Evolutionary conservation across 768 basidiomycete species (phyloP).

Genomic region (Baorangia bicolor): DNA sequence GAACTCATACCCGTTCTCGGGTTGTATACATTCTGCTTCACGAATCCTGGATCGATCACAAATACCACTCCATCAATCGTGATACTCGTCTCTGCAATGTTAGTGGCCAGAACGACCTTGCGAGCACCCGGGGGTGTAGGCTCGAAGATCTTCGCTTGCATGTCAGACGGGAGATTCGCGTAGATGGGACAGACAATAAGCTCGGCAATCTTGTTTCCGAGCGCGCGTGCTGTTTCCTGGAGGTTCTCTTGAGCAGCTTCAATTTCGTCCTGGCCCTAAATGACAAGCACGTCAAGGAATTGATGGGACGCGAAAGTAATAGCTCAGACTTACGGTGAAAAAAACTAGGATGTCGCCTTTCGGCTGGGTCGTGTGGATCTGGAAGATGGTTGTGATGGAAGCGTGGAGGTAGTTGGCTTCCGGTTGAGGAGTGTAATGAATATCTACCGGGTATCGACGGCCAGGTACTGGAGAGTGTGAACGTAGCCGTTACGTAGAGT

Average conservation of each 20-base stretch:
- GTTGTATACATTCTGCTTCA: constrained; percentile 99
- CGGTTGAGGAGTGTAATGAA: constrained; percentile 98
- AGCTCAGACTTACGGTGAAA: constrained; percentile 65
- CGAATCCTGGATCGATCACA: constrained; percentile 98
- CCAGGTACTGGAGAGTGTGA: constrained; percentile 72
- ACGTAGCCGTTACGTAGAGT: not conserved
- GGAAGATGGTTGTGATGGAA: constrained; percentile 97
- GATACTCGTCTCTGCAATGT: constrained; percentile 99
- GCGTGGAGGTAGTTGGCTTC: constrained; percentile 99
- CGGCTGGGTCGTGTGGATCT: constrained; percentile 98
- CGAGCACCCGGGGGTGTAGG: constrained; percentile 95
- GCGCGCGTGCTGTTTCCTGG: constrained; percentile 89
- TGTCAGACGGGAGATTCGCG: constrained; percentile 97
- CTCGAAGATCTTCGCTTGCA: constrained; percentile 99
- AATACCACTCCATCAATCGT: constrained; percentile 99
- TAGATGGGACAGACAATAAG: constrained; percentile 97
- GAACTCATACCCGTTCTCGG: constrained; percentile 99
- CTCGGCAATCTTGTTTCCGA: constrained; percentile 95
- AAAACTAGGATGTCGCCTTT: constrained; percentile 98
- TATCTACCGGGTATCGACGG: constrained; percentile 95
- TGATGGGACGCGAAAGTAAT: not conserved
- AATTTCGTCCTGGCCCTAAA: constrained; percentile 94
- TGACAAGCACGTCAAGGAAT: constrained; percentile 4
- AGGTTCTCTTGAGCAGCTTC: constrained; percentile 96
- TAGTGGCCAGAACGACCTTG: constrained; percentile 97